A percentile compares a stretch with the other conserved stretches of the same genome.
These are phyloP conservation scores for Malassezia dermatis DNA, from an alignment of 1,284 basidiomycete species.

Conservation along the genomic window DNA sequence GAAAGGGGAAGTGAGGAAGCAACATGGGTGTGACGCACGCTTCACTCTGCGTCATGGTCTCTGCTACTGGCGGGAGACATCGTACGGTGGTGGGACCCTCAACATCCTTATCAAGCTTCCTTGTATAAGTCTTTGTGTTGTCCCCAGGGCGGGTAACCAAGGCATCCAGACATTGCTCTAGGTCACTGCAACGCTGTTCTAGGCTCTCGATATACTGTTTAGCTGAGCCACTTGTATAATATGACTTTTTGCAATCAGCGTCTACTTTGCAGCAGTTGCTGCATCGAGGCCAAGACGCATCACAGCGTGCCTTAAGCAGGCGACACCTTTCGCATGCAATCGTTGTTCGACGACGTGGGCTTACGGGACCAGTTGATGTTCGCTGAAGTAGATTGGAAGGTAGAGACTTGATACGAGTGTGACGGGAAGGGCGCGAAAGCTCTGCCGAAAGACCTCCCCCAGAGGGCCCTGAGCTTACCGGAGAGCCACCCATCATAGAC, in stretches of 20 bases:
- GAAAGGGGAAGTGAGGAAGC: background rate
- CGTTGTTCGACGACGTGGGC: conserved; percentile 1
- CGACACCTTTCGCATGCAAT: conserved; percentile 12
- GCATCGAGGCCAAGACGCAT: conserved; percentile 13
- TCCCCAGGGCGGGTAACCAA: background rate
- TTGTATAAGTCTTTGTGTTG: background rate
- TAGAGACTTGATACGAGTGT: background rate
- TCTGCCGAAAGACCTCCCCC: background rate
- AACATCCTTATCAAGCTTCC: background rate
- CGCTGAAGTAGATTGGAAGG: background rate
- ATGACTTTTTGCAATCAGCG: conserved; percentile 1
- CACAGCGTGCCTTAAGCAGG: conserved; percentile 6
- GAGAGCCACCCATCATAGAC: background rate
- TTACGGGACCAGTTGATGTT: background rate
- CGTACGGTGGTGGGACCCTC: background rate
- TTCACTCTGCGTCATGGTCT: background rate
- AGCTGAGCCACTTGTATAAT: background rate
- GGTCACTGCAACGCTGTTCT: conserved; percentile 5
- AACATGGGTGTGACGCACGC: background rate
- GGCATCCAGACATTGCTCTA: conserved; percentile 3
- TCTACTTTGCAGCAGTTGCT: conserved; percentile 2
- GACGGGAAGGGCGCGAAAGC: background rate
- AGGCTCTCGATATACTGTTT: conserved; percentile 8
- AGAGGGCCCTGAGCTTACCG: background rate
- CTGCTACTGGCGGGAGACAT: background rate